These are phyloP conservation scores for Xerophyta viscosa DNA, from an alignment of 106 monocot genomes.

Conservation along the genomic window DNA sequence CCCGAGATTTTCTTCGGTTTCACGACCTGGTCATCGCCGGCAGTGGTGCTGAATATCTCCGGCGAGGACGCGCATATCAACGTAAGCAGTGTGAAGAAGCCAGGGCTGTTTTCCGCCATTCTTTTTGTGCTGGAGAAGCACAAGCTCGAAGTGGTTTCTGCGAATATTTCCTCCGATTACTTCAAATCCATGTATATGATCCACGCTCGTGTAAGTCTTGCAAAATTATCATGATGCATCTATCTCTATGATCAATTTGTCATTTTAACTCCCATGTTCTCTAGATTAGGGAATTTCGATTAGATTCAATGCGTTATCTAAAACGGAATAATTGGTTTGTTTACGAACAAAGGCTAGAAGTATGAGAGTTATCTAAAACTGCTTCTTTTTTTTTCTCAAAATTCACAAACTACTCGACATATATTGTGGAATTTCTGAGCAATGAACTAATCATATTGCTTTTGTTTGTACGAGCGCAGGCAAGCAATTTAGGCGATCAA, in stretches of 20 bases:
- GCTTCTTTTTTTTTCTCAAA: too few relatives aligned
- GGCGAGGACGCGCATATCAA: slow-evolving; percentile 48
- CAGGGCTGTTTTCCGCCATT: slow-evolving; percentile 19
- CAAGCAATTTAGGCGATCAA: slow-evolving; percentile 11
- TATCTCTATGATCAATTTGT: background rate
- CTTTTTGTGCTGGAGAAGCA: slow-evolving; percentile 49
- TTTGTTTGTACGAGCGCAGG: slow-evolving; percentile 15
- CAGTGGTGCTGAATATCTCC: slow-evolving; percentile 40
- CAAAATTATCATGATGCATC: too few relatives aligned
- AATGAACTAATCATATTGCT: background rate
- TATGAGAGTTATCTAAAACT: too few relatives aligned
- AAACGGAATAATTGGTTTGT: too few relatives aligned
- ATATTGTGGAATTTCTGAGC: too few relatives aligned
- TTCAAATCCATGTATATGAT: slow-evolving; percentile 43
- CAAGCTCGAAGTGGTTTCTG: slow-evolving; percentile 40
- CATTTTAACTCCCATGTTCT: background rate
- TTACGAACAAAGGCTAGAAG: too few relatives aligned
- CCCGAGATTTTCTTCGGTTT: slow-evolving; percentile 8
- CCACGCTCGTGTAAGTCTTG: slow-evolving; percentile 42
- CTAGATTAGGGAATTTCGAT: too few relatives aligned
- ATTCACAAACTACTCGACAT: too few relatives aligned
- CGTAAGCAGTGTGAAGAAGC: slow-evolving; percentile 38
- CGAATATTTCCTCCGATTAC: slow-evolving; percentile 32
- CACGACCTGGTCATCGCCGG: slow-evolving; percentile 52
- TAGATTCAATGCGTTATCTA: too few relatives aligned